Conservation (phyloP, 1,284 basidiomycete genomes). For the Naganishia sp. region DNA sequence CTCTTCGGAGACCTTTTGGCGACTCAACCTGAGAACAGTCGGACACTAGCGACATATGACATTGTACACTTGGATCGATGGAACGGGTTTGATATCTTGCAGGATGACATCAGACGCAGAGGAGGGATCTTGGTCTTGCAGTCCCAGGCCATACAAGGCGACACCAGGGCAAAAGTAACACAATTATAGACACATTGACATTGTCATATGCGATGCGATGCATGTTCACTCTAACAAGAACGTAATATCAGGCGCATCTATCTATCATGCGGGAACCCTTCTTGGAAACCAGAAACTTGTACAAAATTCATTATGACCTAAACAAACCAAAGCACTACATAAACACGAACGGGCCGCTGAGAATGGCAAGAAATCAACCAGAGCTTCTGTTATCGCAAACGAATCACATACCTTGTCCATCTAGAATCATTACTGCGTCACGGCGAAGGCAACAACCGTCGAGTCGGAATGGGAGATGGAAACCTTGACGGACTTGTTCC, state of each 20-base stretch:
- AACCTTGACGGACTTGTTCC: slow-evolving; percentile 72
- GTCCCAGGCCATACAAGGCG: background rate
- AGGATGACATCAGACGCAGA: slow-evolving; percentile 74
- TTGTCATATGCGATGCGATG: slow-evolving; percentile 26
- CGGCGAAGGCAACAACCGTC: slow-evolving; percentile 53
- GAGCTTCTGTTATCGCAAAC: background rate
- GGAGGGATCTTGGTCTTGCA: slow-evolving; percentile 63
- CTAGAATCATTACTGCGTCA: slow-evolving; percentile 44
- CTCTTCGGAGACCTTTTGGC: slow-evolving; percentile 65
- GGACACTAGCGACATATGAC: slow-evolving; percentile 51
- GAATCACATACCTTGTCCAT: background rate
- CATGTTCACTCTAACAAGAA: slow-evolving; percentile 26
- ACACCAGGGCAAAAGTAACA: no score
- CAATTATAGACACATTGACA: background rate
- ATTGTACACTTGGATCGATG: slow-evolving; percentile 55
- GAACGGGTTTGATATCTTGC: slow-evolving; percentile 65
- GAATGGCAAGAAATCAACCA: background rate
- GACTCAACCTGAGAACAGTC: slow-evolving; percentile 67
- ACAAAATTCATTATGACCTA: slow-evolving; percentile 28
- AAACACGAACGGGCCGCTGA: background rate
- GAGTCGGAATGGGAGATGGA: slow-evolving; percentile 76
- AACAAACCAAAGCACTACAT: slow-evolving; percentile 16
- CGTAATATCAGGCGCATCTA: slow-evolving; percentile 16
- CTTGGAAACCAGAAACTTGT: slow-evolving; percentile 16
- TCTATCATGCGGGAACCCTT: slow-evolving; percentile 22